phyloP scores from a whole-genome alignment of 2,329 filamentous ascomycete species.

The Pseudopyrenochaeta lycopersici region DNA sequence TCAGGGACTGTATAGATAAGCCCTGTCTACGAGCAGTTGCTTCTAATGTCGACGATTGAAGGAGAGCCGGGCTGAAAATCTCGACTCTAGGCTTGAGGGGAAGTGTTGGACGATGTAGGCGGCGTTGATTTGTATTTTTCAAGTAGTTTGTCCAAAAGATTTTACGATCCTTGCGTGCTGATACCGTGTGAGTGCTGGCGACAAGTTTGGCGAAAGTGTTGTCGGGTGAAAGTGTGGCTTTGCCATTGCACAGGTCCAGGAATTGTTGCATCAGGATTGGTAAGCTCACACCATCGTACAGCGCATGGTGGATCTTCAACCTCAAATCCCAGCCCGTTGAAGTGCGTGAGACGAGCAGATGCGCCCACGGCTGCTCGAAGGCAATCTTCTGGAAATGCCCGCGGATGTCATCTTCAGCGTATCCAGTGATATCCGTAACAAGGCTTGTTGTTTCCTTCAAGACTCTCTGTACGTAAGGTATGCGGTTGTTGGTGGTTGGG shows the following conservation, averaged over 20 bases:
- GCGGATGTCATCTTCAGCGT: constrained; percentile 13
- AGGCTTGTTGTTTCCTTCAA: constrained; percentile 52
- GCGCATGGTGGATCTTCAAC: constrained; percentile 77
- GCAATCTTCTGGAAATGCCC: background rate
- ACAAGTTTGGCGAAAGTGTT: constrained; percentile 55
- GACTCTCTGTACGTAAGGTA: constrained; percentile 72
- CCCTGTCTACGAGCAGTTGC: constrained; percentile 58
- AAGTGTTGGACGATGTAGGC: constrained; percentile 32
- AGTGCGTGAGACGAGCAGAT: constrained; percentile 46
- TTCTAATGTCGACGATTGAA: constrained; percentile 55
- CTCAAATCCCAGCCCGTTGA: constrained; percentile 47
- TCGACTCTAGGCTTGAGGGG: constrained; percentile 45
- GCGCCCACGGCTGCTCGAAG: constrained; percentile 42
- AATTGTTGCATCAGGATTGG: constrained; percentile 68
- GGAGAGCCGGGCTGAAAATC: constrained; percentile 60
- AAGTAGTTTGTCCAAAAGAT: constrained; percentile 64
- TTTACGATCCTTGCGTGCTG: constrained; percentile 36
- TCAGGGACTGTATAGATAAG: constrained; percentile 75
- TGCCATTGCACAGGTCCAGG: constrained; percentile 52
- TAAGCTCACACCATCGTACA: constrained; percentile 88
- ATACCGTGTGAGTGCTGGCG: constrained; percentile 19
- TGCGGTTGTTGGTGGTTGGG: constrained; percentile 55
- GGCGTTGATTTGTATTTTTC: constrained; percentile 10
- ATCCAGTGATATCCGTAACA: constrained; percentile 38
- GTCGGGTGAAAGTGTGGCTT: constrained; percentile 17